Base-by-base conservation (phyloP, 208 protist species). In the Crithidia thermophila region DNA sequence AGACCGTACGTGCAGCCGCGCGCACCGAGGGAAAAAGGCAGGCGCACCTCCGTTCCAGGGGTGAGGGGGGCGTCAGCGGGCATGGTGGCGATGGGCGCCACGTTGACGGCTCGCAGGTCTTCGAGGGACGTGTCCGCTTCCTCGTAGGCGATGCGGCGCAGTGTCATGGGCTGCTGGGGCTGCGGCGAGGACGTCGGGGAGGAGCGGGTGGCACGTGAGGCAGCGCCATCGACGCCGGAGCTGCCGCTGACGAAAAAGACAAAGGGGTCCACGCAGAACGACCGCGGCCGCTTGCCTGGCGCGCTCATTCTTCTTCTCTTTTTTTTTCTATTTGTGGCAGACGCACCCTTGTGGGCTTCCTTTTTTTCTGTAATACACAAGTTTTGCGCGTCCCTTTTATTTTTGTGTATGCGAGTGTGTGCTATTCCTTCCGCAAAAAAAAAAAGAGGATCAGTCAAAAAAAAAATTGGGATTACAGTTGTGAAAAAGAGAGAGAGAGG, bases 81-180 rank as follows among this genome's bases (percentile, higher is more conserved):
- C 31, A 76, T 40, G 34, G 37, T 53, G 28, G 67, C 68, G 3
- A 94, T 60, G 7, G 45, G 46, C 28, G 47, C 51, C 33, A 76
- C 64, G 65, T 95, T 95, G 27, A 86, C 60, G 5, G 49, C 51
- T 18, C 76, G 84, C 20, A 95, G 56, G 21, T 93, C 87, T 18
- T 62, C 34, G 16, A 95, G 43, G 2, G 82, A 11, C 28, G 67
- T 56, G 34, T n/a, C 14, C 37, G 58, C 67, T 11, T 76, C 50
- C 23, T 73, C 71, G 50, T 78, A 43, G 16, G 71, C 77, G 10
- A 82, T 67, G 11, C 49, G 34, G 25, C 80, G 67, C 47, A 82
- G 67, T 14, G 77, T 79, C 51, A 71, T 49, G 1, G 57, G 57
- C 42, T 18, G 39, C 7, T 7, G 6, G 3, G 21, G 1, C n/a